phyloP scores from a whole-genome alignment of 1,139 yeast genomes.

The Saccharomycopsis hybrid region DNA sequence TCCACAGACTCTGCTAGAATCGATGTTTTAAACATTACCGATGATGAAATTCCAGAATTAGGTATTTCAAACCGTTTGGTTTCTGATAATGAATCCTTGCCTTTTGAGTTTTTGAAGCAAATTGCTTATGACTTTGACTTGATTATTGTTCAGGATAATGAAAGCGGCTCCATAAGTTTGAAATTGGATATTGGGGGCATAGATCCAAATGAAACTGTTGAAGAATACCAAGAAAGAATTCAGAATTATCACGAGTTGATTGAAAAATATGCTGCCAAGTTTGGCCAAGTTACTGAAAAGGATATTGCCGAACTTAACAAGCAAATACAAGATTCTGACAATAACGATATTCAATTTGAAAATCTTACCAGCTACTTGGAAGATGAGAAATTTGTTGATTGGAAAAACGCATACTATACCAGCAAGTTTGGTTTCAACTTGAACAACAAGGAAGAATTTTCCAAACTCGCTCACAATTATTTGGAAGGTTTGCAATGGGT shows the following conservation, averaged over 20 bases:
- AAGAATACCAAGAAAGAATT: conserved; percentile 49
- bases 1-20: conserved; percentile 25
- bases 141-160: conserved; percentile 58
- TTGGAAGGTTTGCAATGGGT: conserved; percentile 97
- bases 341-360: conserved; percentile 54
- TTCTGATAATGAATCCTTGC: conserved; percentile 31
- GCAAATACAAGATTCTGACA: conserved; percentile 39
- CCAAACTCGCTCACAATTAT: conserved; percentile 69
- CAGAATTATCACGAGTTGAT: conserved; percentile 14
- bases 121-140: conserved; percentile 65
- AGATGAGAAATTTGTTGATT: conserved; percentile 62
- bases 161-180: conserved; percentile 34
- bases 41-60: conserved; percentile 44
- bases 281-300: conserved; percentile 16
- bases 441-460: conserved; percentile 50
- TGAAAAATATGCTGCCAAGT: conserved; percentile 18
- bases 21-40: conserved; percentile 28
- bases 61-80: conserved; percentile 40
- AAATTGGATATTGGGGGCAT: conserved; percentile 72
- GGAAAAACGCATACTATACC: conserved; percentile 82
- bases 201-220: conserved; percentile 55
- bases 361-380: conserved; percentile 52
- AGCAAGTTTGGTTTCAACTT: conserved; percentile 66
- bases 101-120: conserved; percentile 50
- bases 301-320: conserved; percentile 10